phyloP scores from a whole-genome alignment of 345 rosid species.

The Eucalyptus microcorys region DNA sequence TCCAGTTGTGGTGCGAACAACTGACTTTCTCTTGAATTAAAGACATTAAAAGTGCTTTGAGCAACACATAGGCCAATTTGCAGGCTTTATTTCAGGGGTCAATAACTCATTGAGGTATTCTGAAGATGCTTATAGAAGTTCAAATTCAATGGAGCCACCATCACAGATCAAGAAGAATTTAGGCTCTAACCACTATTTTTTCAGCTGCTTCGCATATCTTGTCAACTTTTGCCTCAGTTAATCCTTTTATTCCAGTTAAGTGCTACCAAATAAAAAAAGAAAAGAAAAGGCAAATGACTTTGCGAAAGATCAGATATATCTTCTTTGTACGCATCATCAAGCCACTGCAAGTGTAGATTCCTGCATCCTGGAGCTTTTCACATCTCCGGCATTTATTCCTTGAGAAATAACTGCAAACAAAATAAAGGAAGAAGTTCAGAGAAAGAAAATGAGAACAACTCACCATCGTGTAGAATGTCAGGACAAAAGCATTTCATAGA shows the following conservation, averaged over 20 bases:
- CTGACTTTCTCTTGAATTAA: background rate
- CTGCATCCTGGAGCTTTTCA: too few species aligned
- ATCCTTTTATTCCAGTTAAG: background rate
- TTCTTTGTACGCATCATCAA: background rate
- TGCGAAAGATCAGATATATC: background rate
- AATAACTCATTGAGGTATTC: too few species aligned
- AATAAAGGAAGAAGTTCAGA: too few species aligned
- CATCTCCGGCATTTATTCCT: too few species aligned
- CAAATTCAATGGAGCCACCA: background rate
- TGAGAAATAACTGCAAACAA: too few species aligned
- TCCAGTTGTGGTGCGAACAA: background rate
- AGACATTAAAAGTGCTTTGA: background rate
- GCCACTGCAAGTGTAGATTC: background rate
- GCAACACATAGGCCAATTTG: too few species aligned
- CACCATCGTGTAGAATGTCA: too few species aligned
- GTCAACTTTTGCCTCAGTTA: background rate
- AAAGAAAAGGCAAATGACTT: too few species aligned
- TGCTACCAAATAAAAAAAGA: background rate
- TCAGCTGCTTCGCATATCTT: background rate
- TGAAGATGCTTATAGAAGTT: too few species aligned
- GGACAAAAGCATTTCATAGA: too few species aligned
- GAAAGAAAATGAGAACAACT: too few species aligned
- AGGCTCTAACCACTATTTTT: background rate
- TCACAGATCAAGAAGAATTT: background rate
- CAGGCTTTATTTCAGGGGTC: too few species aligned